Conservation (phyloP, 768 basidiomycete species). For the Tephrocybe sp. region DNA sequence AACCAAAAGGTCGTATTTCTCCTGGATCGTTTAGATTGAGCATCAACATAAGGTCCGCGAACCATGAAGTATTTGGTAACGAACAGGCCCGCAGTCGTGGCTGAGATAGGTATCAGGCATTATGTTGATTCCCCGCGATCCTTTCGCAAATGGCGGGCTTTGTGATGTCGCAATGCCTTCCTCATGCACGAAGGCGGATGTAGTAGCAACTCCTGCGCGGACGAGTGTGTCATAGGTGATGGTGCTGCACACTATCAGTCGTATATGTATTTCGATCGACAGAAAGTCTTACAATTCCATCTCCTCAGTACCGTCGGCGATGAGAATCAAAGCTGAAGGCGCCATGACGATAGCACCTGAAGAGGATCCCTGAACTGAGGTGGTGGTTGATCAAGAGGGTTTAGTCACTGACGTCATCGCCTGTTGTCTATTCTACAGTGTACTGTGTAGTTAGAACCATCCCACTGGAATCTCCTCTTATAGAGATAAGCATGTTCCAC, state of each 20-base stretch:
- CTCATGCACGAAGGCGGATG: slow-evolving; percentile 64
- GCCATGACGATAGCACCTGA: slow-evolving; percentile 29
- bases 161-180: slow-evolving; percentile 23
- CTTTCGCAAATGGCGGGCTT: slow-evolving; percentile 50
- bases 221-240: slow-evolving; percentile 83
- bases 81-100: slow-evolving; percentile 46
- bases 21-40: slow-evolving; percentile 34
- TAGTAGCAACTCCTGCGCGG: slow-evolving; percentile 65
- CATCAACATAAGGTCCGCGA: neutral
- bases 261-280: neutral
- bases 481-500: too few relatives aligned
- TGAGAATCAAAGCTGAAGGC: slow-evolving; percentile 62
- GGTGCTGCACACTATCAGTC: slow-evolving; percentile 45
- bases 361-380: neutral
- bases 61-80: slow-evolving; percentile 19
- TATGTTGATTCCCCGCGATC: slow-evolving; percentile 75
- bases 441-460: too few relatives aligned
- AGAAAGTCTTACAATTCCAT: slow-evolving; percentile 77
- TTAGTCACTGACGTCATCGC: neutral
- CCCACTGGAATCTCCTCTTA: too few relatives aligned
- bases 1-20: slow-evolving; percentile 65
- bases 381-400: neutral
- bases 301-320: slow-evolving; percentile 85
- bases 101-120: slow-evolving; percentile 63
- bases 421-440: too few relatives aligned